These are phyloP conservation scores for Diphasiastrum complanatum DNA, from an alignment of 83 land plant species.

Conservation along the genomic window DNA sequence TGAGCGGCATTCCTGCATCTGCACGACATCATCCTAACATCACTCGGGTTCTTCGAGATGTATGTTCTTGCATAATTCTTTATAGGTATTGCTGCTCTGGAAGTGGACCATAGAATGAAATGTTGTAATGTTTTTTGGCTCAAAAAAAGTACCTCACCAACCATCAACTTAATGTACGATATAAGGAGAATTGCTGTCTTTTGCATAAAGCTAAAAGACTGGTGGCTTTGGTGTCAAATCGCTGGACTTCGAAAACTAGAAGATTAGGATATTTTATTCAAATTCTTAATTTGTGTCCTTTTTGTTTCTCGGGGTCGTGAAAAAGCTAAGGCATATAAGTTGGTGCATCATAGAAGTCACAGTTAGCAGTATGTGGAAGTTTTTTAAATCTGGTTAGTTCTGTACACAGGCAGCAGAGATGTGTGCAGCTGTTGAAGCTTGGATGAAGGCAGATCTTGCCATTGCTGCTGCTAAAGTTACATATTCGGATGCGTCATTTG, in stretches of 20 bases:
- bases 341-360: background rate
- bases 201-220: too few species aligned
- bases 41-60: constrained; percentile 50
- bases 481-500: constrained; percentile 9
- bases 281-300: too few species aligned
- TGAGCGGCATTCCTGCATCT: constrained; percentile 41
- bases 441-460: constrained; percentile 57
- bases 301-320: too few species aligned
- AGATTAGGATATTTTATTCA: too few species aligned
- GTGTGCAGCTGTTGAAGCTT: constrained; percentile 57
- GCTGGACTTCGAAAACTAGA: too few species aligned
- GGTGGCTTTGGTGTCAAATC: too few species aligned
- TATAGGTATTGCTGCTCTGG: background rate
- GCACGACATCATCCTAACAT: constrained; percentile 48
- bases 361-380: background rate
- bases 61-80: constrained; percentile 32
- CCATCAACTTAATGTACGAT: too few species aligned
- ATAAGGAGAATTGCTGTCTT: too few species aligned
- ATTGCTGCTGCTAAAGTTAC: constrained; percentile 50
- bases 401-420: constrained; percentile 60
- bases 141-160: too few species aligned
- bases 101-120: background rate
- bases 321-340: too few species aligned
- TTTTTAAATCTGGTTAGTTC: background rate
- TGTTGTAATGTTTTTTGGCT: background rate